Conservation (phyloP, 768 basidiomycete genomes). For the Cubamyces lactineus region DNA sequence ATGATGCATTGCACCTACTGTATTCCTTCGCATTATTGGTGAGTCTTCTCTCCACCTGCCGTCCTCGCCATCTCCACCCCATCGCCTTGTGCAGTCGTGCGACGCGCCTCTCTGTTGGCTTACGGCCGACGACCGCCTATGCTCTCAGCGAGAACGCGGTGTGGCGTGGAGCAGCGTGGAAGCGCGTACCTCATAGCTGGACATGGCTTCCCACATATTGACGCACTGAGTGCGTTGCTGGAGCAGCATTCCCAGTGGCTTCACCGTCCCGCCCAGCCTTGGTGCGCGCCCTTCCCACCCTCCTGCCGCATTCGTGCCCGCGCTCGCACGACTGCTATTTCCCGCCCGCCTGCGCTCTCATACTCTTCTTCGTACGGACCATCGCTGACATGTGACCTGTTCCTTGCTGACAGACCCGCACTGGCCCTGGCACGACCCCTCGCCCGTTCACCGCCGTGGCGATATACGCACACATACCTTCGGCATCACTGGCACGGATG, state of each 20-base stretch:
- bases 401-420: slow-evolving; percentile 6
- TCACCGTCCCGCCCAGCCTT: slow-evolving; percentile 1
- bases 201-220: slow-evolving; percentile 17
- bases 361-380: slow-evolving; percentile 5
- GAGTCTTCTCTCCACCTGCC: slow-evolving; percentile 4
- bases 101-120: background rate
- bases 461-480: slow-evolving; percentile 5
- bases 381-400: slow-evolving; percentile 20
- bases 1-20: slow-evolving; percentile 21
- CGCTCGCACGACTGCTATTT: slow-evolving; percentile 21
- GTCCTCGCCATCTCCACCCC: background rate
- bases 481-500: slow-evolving; percentile 8
- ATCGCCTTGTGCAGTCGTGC: slow-evolving; percentile 4
- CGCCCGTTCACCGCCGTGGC: background rate
- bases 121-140: slow-evolving; percentile 10
- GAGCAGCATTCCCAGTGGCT: slow-evolving; percentile 16
- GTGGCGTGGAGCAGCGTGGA: slow-evolving; percentile 22
- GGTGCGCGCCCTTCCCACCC: slow-evolving; percentile 16
- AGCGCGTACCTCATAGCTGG: slow-evolving; percentile 14
- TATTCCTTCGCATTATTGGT: slow-evolving; percentile 25
- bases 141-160: background rate
- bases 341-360: slow-evolving; percentile 16
- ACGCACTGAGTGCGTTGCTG: slow-evolving; percentile 6
- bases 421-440: background rate
- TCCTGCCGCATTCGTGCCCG: background rate